Percentiles rank a stretch among this genome's conserved stretches.
phyloP scores from a whole-genome alignment of 495 filamentous ascomycete genomes.

The Parmelia sp. region DNA sequence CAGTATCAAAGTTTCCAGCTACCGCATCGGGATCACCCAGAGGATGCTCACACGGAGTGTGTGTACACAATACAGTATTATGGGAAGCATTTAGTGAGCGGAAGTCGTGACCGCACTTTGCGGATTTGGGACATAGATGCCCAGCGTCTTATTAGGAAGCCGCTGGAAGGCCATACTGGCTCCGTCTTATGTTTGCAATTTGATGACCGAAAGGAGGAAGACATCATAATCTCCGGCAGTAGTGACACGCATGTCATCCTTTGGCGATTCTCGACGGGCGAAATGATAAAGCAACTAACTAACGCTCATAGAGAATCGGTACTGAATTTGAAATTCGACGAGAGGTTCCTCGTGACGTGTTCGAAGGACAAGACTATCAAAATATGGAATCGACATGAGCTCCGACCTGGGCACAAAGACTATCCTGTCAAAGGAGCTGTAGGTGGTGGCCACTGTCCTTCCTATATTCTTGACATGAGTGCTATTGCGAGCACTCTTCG shows the following conservation, averaged over 20 bases:
- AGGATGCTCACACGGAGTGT: slow-evolving; percentile 85
- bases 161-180: slow-evolving; percentile 69
- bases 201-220: slow-evolving; percentile 82
- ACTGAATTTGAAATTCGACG: slow-evolving; percentile 90
- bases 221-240: slow-evolving; percentile 88
- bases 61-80: slow-evolving; percentile 92
- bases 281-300: slow-evolving; percentile 63
- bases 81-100: slow-evolving; percentile 81
- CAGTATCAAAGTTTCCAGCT: slow-evolving; percentile 81
- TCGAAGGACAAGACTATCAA: slow-evolving; percentile 97
- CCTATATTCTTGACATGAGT: slow-evolving; percentile 46
- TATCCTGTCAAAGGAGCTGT: slow-evolving; percentile 48
- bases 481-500: slow-evolving; percentile 42
- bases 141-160: slow-evolving; percentile 61
- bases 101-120: slow-evolving; percentile 80
- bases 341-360: slow-evolving; percentile 86
- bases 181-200: slow-evolving; percentile 96
- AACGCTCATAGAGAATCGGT: slow-evolving; percentile 84
- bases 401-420: slow-evolving; percentile 61
- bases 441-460: slow-evolving; percentile 41
- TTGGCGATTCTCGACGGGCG: slow-evolving; percentile 88
- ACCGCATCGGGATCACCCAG: slow-evolving; percentile 70
- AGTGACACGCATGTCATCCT: slow-evolving; percentile 85
- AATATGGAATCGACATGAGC: slow-evolving; percentile 75
- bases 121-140: slow-evolving; percentile 88